Percentiles rank a stretch among this genome's conserved stretches.
Evolutionary conservation across 176 grass and related monocot genomes (phyloP).

Genomic region (Carex kokanica): DNA sequence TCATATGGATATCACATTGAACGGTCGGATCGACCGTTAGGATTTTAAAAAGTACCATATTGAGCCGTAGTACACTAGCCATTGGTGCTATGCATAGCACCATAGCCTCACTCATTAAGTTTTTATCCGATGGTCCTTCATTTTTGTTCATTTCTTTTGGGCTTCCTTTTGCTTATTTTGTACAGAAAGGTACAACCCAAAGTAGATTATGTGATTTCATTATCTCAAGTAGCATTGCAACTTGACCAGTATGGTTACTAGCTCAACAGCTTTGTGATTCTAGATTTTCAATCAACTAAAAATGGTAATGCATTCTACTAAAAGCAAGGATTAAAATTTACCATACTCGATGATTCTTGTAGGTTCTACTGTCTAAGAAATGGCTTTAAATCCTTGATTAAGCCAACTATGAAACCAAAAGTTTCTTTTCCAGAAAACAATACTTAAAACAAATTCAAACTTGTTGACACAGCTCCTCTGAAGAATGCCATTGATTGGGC

Average conservation of each 20-base stretch:
- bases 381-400: not conserved
- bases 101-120: too few relatives aligned
- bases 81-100: too few relatives aligned
- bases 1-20: too few relatives aligned
- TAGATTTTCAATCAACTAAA: not conserved
- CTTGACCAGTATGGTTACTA: not conserved
- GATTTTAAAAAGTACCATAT: too few relatives aligned
- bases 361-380: not conserved
- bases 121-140: not conserved
- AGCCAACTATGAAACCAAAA: not conserved
- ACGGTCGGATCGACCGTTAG: too few relatives aligned
- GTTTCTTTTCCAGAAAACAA: not conserved
- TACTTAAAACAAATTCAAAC: not conserved
- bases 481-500: constrained; percentile 98
- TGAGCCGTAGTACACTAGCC: too few relatives aligned
- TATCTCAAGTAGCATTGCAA: not conserved
- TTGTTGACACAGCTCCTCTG: constrained; percentile 47
- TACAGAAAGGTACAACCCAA: not conserved
- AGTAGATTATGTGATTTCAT: not conserved
- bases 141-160: not conserved
- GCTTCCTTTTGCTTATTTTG: too few relatives aligned
- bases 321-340: not conserved
- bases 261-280: not conserved
- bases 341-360: not conserved
- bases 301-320: not conserved